Percentiles rank a stretch among this genome's conserved stretches.
phyloP scores from a whole-genome alignment of 805 yeast species.

The Yueomyces sinensis region DNA sequence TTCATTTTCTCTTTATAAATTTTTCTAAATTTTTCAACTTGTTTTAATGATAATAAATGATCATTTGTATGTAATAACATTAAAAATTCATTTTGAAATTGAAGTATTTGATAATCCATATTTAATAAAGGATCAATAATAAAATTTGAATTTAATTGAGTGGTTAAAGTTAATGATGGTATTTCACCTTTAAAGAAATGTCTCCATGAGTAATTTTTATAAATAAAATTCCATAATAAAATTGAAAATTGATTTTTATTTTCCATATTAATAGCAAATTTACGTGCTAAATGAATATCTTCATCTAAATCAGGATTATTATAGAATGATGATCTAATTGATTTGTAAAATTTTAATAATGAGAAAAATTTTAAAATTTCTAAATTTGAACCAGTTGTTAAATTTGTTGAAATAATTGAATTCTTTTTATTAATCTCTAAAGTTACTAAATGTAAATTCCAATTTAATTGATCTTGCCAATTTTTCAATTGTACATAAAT shows the following conservation, averaged over 20 bases:
- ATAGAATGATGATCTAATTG: constrained; percentile 4
- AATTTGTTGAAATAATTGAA: background rate
- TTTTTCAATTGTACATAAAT: constrained; percentile 7
- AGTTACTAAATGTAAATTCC: constrained; percentile 9
- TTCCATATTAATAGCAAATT: constrained; percentile 17
- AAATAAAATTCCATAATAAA: constrained; percentile 18
- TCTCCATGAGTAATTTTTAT: constrained; percentile 19
- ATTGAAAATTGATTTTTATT: constrained; percentile 10
- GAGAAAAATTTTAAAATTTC: constrained; percentile 13
- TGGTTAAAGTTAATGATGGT: constrained; percentile 9
- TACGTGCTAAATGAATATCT: constrained; percentile 18
- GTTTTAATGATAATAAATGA: constrained; percentile 6
- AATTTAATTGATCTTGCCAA: constrained; percentile 5
- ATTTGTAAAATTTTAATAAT: constrained; percentile 12
- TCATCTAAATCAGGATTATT: constrained; percentile 15
- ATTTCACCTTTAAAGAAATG: constrained; percentile 18
- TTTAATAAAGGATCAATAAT: constrained; percentile 10
- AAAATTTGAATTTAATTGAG: constrained; percentile 9
- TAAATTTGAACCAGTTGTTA: constrained; percentile 4
- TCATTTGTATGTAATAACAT: constrained; percentile 11
- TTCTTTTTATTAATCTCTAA: constrained; percentile 11
- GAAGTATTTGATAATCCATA: constrained; percentile 6
- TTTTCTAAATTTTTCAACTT: constrained; percentile 6
- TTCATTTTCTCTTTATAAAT: background rate
- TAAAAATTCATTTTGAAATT: constrained; percentile 9